These are phyloP conservation scores for Talaromyces sp. DNA, from an alignment of 2,329 filamentous ascomycete genomes.

Conservation along the genomic window DNA sequence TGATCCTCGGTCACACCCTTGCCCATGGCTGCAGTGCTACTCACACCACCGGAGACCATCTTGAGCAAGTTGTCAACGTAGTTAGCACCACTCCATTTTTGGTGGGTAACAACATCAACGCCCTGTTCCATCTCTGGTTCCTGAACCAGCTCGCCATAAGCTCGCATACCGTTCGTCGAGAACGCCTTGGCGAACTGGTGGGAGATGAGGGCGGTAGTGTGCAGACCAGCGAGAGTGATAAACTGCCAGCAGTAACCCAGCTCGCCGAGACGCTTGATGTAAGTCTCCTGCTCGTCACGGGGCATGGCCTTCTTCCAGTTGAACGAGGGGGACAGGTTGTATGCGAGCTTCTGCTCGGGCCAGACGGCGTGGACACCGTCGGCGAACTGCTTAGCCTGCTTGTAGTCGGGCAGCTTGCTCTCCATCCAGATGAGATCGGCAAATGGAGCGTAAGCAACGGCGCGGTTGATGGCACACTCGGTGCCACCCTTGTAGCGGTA, in stretches of 20 bases:
- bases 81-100: conserved; percentile 96
- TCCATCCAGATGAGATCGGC: conserved; percentile 99
- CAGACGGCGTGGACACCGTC: conserved; percentile 90
- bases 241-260: conserved; percentile 99
- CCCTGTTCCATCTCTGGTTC: conserved; percentile 92
- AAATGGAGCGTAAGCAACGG: conserved; percentile 88
- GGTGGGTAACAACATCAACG: conserved; percentile 95
- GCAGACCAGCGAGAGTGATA: conserved; percentile 96
- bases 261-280: conserved; percentile 82
- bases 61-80: conserved; percentile 94
- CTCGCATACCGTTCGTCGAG: conserved; percentile 82
- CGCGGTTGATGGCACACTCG: conserved; percentile 86
- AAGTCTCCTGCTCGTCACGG: conserved; percentile 89
- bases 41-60: conserved; percentile 94
- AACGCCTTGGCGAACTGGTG: conserved; percentile 87
- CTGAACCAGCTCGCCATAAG: conserved; percentile 95
- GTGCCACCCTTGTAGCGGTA: conserved; percentile 92
- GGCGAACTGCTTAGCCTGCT: conserved; percentile 90
- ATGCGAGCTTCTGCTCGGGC: conserved; percentile 97
- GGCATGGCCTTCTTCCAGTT: conserved; percentile 99
- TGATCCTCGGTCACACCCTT: conserved; percentile 98
- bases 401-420: conserved; percentile 90
- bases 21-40: conserved; percentile 92
- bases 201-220: conserved; percentile 91
- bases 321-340: conserved; percentile 98